Percentiles rank a stretch among this genome's conserved stretches.
phyloP scores from a whole-genome alignment of 768 basidiomycete species.

The Pulveroboletus ravenelii region DNA sequence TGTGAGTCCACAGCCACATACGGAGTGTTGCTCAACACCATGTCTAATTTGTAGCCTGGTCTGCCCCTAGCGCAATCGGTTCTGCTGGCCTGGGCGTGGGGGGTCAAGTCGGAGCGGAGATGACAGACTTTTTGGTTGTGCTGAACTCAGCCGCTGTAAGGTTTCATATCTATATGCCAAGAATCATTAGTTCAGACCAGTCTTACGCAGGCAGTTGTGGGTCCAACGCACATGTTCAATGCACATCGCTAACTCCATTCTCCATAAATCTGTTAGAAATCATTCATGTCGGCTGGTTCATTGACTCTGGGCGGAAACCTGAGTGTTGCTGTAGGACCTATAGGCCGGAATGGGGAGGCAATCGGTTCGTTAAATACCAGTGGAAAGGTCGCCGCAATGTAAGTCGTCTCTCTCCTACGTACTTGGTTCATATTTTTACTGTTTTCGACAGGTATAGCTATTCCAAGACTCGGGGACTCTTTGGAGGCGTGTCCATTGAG shows the following conservation, averaged over 20 bases:
- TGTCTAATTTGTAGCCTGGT: constrained; percentile 77
- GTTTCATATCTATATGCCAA: constrained; percentile 6
- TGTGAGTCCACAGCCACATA: constrained; percentile 43
- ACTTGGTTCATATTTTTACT: not conserved
- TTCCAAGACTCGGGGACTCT: constrained; percentile 88
- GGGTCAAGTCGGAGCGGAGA: constrained; percentile 75
- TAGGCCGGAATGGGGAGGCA: constrained; percentile 93
- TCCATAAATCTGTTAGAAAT: constrained; percentile 40
- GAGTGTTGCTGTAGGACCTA: constrained; percentile 83
- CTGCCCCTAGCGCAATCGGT: constrained; percentile 91
- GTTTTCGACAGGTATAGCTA: constrained; percentile 67
- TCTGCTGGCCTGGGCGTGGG: constrained; percentile 89
- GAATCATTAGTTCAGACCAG: constrained; percentile 3
- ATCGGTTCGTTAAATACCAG: constrained; percentile 75
- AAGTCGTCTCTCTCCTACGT: constrained; percentile 11
- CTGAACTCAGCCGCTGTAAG: constrained; percentile 77
- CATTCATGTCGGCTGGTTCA: constrained; percentile 94
- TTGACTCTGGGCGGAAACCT: constrained; percentile 88
- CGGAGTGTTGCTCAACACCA: not conserved
- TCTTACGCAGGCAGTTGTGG: constrained; percentile 53
- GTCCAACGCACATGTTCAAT: constrained; percentile 20
- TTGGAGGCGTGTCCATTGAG: constrained; percentile 86
- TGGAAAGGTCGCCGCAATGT: constrained; percentile 92
- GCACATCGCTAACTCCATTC: constrained; percentile 6
- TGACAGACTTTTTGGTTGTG: constrained; percentile 89